These are phyloP conservation scores for Capsicum pubescens DNA, from an alignment of 257 asterid species.

Conservation along the genomic window DNA sequence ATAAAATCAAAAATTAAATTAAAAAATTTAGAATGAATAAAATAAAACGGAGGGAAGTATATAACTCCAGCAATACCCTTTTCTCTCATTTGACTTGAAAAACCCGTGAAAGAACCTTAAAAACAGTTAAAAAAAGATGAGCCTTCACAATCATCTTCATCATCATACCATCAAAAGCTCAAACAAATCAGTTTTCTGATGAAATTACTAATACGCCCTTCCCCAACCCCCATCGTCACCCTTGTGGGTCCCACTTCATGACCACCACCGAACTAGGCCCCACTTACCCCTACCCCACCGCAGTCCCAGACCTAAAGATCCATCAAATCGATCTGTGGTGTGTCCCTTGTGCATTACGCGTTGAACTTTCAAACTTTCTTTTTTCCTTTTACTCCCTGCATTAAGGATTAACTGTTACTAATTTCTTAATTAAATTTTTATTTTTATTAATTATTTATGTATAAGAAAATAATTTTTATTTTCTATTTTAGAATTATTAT, in stretches of 20 bases:
- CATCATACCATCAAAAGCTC: too few species aligned
- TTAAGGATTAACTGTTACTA: too few species aligned
- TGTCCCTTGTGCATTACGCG: slow-evolving; percentile 62
- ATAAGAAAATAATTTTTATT: too few species aligned
- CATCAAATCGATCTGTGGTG: slow-evolving; percentile 38
- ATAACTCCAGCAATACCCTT: not conserved
- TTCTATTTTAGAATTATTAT: too few species aligned
- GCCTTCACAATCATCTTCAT: not conserved
- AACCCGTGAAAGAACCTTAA: not conserved
- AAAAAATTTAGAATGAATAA: too few species aligned
- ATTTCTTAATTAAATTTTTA: too few species aligned
- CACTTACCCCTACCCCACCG: not conserved
- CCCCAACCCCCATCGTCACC: not conserved
- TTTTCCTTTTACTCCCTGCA: not conserved
- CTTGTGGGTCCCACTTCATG: not conserved
- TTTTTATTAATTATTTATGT: too few species aligned
- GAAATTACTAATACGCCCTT: not conserved
- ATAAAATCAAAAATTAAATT: too few species aligned
- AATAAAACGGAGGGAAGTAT: too few species aligned
- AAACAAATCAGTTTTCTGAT: not conserved
- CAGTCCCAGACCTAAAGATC: slow-evolving; percentile 27
- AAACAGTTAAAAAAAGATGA: slow-evolving; percentile 2
- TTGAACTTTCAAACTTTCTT: slow-evolving; percentile 47
- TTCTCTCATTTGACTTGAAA: slow-evolving; percentile 21
- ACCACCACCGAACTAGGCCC: slow-evolving; percentile 1